Conservation (phyloP, 352 stramenopile genomes). For the Elongisporangium prolatum region DNA sequence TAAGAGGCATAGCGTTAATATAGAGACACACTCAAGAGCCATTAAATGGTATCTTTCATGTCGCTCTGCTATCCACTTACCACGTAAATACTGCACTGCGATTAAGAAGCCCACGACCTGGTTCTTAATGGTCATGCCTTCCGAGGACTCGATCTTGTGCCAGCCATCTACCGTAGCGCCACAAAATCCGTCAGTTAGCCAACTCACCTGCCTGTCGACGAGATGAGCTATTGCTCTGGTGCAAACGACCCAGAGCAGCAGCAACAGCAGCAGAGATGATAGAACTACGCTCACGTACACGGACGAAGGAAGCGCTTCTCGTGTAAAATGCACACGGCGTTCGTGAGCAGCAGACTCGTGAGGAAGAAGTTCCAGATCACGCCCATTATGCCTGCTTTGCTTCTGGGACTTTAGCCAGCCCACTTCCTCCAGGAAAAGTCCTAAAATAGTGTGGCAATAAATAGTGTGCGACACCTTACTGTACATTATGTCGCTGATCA, state of each 20-base stretch:
- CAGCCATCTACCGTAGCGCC: conserved; percentile 53
- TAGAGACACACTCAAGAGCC: not conserved
- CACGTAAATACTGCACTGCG: conserved; percentile 80
- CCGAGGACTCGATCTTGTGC: conserved; percentile 74
- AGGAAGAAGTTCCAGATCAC: conserved; percentile 88
- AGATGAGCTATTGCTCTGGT: not conserved
- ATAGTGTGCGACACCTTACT: not conserved
- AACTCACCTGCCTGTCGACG: not conserved
- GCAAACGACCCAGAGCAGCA: not conserved
- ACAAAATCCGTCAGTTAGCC: not conserved
- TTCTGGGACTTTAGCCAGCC: not conserved
- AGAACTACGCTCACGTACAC: conserved; percentile 35
- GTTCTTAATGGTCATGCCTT: conserved; percentile 86
- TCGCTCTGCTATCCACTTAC: conserved; percentile 23
- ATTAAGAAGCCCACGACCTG: conserved; percentile 82
- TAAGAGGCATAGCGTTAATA: conserved; percentile 10
- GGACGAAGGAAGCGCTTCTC: conserved; percentile 84
- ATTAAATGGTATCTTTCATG: too few relatives aligned
- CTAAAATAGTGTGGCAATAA: not conserved
- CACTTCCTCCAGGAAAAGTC: not conserved
- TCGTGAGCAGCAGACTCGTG: conserved; percentile 80
- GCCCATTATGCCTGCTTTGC: conserved; percentile 35
- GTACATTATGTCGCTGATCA: not conserved
- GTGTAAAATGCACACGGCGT: conserved; percentile 84
- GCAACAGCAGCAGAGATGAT: not conserved